Evolutionary conservation across 305 asterid genomes (phyloP), one percentile per base, ranked within the genome.

Genomic region (Ilex paraguariensis): DNA sequence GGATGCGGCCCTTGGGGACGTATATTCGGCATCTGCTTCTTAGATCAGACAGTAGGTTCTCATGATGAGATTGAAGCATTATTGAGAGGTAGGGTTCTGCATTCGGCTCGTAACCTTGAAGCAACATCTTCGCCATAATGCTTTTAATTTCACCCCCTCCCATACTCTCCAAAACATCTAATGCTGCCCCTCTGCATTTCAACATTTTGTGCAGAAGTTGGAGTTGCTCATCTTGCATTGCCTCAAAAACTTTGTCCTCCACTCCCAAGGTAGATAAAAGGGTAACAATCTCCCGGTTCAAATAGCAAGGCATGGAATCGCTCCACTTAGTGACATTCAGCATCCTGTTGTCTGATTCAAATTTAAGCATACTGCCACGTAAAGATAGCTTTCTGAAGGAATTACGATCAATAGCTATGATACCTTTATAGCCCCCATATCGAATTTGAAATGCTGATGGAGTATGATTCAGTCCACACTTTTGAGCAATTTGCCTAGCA

Each of bases 391-490:
- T 92, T 64, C 77, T 75, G 73, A 74, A 81, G 69, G 91, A 84
- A 60, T 69, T 66, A 13, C 79, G 83, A 67, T 90, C 82, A 30
- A 87, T 90, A 7, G 81, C 95, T 42, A 89, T 73, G 59, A 92
- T 95, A 62, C 98, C 98, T 81, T 92, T 92, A 69, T 87, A 92
- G 54, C 98, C 98, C 67, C 97, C 98, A 32, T 89, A 92, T 4
- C 97, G 83, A 60, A 92, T 90, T 76, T 92, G 98, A 77, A 92
- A 92, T 4, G 98, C 98, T 0, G 96, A 87, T 2, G 98, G 98
- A 32, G 75, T 63, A 65, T 81, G 70, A 66, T 75, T 42, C 70
- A 87, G 66, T 40, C 95, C 90, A 69, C 86, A 72, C 66, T 81
- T 84, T 42, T 66, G 66, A 16, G 82, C 77, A 49, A 92, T 73